Base-by-base conservation (phyloP, 192 early-diverging fungal genomes). In the Entomortierella chlamydospora region DNA sequence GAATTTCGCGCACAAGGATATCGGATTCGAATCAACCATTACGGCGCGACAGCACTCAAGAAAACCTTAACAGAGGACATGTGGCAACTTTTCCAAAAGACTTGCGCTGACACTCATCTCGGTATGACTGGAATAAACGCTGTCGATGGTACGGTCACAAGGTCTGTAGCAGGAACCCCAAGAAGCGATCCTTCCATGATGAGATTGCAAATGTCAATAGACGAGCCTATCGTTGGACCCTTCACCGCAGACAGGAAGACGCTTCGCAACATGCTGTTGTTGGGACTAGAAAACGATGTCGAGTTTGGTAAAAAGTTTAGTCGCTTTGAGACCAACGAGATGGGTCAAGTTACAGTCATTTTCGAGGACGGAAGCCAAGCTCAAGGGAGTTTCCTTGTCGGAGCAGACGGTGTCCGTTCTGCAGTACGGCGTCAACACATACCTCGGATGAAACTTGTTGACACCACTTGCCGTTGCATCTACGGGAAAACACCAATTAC, bases 1-100 rank as follows among this genome's bases (percentile, higher is more conserved):
- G 43, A 43, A 18, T 61, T 62, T 51, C 70, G 79, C 30, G 37
- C 64, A 13, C 79, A 81, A 66, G 78, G 78, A 8, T 81, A 81
- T 45, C 70, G 78, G 54, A 4, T 81, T 30, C 53, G 64, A 25
- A 57, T 67, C 64, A 67, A 67, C 25, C 54, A 4, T 26, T 47
- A n/a, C 47, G 64, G 64, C 0, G 64, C 39, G 9, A 29, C 55
- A 33, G 64, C 64, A 12, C 64, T 67, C 64, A 67, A 67, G 55
- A 42, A 57, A 42, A 57, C 41, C 37, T 33, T 67, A 7, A 29
- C 22, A 28, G 55, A 67, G 8, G 23, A 22, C 9, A 39, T 57
- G 53, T 67, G 39, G 39, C 26, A 67, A 10, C 55, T 67, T 11
- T 67, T 67, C 43, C 42, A 67, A 67, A 41, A 67, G 34, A 67